Evolutionary conservation across 2,329 filamentous ascomycete genomes (phyloP), one percentile per base, ranked within the genome.

Genomic region (Camillea tinctor): DNA sequence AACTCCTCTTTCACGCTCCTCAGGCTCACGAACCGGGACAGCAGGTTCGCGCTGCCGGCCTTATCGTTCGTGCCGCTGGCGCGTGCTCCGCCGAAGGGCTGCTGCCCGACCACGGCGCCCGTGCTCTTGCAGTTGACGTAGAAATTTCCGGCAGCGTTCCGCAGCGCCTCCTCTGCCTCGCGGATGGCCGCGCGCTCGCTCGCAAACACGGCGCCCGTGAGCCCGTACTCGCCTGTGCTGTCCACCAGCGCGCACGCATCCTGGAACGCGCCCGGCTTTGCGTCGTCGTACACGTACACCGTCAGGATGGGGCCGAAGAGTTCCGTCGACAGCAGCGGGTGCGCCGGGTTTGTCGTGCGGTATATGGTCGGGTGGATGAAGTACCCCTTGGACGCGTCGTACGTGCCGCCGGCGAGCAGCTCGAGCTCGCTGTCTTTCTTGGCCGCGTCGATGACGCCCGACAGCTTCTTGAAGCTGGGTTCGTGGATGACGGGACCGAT

Each of bases 401-500:
- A 89, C 67, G 83, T 88, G 64, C 92, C 92, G 50, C 92, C 93
- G 1, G 83, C 84, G 17, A 96, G 75, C 2, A 94, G 81, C 73
- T 90, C 83, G 15, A 96, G 84, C 65, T 90, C 85, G 8, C 80
- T 76, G 74, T 96, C 92, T 8, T 82, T 81, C 77, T 92, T 92
- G n/a, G 92, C 90, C 30, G 85, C 86, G 61, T 95, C 90, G 65
- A 96, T 96, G 57, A 88, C 89, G 20, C 82, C 81, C 0, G 85
- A 83, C 1, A 96, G 84, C 76, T 93, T 94, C 74, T 92, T 86
- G 82, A 96, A 96, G 11, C 89, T 90, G 11, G 81, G 84, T 65
- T 88, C 83, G 79, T 96, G 92, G 75, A 96, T 96, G 60, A 96
- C 92, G 21, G 92, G 92, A 9, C 92, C 92, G 70, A 93, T 87